Conservation (phyloP, 257 asterid genomes). For the Mentha longifolia region DNA sequence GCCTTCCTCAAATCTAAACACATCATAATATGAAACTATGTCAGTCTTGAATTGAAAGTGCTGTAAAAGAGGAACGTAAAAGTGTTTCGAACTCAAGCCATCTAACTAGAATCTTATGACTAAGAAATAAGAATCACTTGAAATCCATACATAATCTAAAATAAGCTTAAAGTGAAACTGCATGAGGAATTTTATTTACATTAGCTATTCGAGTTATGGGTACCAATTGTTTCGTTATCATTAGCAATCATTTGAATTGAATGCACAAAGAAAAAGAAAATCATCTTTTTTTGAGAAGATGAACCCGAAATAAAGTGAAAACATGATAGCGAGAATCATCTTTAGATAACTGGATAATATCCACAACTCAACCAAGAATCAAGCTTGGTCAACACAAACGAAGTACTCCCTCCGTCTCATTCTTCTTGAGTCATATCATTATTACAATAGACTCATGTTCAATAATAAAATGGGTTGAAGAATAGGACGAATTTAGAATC, state of each 20-base stretch:
- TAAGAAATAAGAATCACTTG: neutral
- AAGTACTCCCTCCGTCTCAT: too few relatives aligned
- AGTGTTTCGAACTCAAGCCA: constrained; percentile 1
- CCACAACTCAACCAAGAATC: neutral
- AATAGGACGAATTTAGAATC: too few relatives aligned
- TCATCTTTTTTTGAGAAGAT: neutral
- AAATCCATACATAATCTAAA: neutral
- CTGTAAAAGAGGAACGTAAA: neutral
- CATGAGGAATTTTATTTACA: neutral
- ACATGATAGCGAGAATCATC: neutral
- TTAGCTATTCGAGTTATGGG: neutral
- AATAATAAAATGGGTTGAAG: too few relatives aligned
- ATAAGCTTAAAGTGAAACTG: neutral
- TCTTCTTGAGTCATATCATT: too few relatives aligned
- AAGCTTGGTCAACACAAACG: neutral
- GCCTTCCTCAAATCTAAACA: constrained; percentile 69
- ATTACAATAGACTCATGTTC: too few relatives aligned
- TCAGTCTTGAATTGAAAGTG: neutral
- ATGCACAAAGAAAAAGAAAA: neutral
- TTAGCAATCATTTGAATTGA: neutral
- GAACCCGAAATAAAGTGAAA: too few relatives aligned
- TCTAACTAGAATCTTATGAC: neutral
- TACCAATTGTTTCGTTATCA: neutral
- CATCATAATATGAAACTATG: constrained; percentile 16
- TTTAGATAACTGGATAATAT: neutral